Evolutionary conservation across 805 yeast genomes (phyloP).

Genomic region (Suhomyces sp.): DNA sequence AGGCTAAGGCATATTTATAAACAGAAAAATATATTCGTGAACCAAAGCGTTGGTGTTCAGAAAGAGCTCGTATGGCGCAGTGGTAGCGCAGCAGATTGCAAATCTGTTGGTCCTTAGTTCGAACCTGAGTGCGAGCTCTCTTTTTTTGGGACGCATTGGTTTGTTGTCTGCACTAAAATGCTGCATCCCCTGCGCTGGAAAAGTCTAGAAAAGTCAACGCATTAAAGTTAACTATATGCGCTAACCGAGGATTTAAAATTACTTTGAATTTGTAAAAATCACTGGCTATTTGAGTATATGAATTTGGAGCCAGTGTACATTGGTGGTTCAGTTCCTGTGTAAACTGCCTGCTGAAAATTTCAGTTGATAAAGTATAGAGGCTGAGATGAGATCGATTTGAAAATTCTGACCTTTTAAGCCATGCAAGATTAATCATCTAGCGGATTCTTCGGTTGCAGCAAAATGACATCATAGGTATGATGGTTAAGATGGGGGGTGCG

Average conservation of each 20-base stretch:
- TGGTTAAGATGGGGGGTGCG: neutral
- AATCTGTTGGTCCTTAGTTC: slow-evolving; percentile 98
- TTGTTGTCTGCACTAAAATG: neutral
- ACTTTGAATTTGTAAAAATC: neutral
- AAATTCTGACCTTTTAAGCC: neutral
- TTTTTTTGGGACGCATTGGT: neutral
- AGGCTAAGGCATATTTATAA: neutral
- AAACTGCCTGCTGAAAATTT: neutral
- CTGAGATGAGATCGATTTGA: neutral
- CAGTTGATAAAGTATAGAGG: neutral
- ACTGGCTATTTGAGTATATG: neutral
- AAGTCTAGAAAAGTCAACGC: neutral
- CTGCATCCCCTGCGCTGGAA: neutral
- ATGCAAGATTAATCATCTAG: neutral
- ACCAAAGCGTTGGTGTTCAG: neutral
- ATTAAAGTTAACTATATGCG: neutral
- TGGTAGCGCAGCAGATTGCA: slow-evolving; percentile 99
- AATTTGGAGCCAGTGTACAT: neutral
- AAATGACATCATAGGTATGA: neutral
- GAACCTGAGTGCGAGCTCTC: slow-evolving; percentile 82
- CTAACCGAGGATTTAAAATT: no score
- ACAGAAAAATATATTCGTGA: neutral
- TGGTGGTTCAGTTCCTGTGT: neutral
- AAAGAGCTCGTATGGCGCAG: slow-evolving; percentile 80
- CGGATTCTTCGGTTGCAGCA: neutral